These are phyloP conservation scores for Thermothelomyces thermophilus DNA, from an alignment of 2,329 filamentous ascomycete species.

Conservation along the genomic window DNA sequence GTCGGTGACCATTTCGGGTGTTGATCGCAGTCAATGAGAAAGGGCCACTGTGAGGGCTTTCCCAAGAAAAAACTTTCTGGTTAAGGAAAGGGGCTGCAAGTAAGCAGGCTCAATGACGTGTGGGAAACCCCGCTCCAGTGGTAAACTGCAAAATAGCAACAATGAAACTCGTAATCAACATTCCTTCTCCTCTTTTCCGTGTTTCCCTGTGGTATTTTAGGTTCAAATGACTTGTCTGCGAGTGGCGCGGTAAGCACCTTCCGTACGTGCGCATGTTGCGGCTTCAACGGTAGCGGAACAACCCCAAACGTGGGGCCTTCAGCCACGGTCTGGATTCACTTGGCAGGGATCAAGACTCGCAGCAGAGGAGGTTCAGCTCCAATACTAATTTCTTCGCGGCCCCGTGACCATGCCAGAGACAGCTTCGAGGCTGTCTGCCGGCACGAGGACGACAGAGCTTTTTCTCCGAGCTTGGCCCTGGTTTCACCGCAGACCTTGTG, in stretches of 20 bases:
- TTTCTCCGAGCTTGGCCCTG: slow-evolving; percentile 5
- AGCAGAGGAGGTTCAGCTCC: slow-evolving; percentile 6
- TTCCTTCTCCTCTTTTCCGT: too few species aligned
- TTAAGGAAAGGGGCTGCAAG: background rate
- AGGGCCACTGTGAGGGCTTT: too few species aligned
- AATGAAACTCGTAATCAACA: too few species aligned
- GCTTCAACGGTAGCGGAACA: background rate
- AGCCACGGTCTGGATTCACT: slow-evolving; percentile 13
- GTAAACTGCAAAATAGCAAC: too few species aligned
- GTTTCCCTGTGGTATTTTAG: slow-evolving; percentile 4
- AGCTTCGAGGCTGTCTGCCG: slow-evolving; percentile 6
- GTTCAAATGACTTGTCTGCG: too few species aligned
- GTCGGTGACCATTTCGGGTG: background rate
- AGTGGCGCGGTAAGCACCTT: too few species aligned
- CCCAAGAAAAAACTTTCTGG: background rate
- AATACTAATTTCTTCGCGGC: slow-evolving; percentile 13
- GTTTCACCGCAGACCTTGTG: background rate
- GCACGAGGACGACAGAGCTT: slow-evolving; percentile 26
- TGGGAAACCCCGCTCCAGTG: background rate
- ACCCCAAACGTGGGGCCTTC: slow-evolving; percentile 7
- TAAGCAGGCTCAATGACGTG: background rate
- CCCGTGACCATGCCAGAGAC: slow-evolving; percentile 18
- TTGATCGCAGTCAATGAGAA: background rate
- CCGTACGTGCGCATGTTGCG: background rate
- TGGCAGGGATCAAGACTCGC: slow-evolving; percentile 19